phyloP scores from a whole-genome alignment of 2,329 filamentous ascomycete species.

The Truncatella angustata region DNA sequence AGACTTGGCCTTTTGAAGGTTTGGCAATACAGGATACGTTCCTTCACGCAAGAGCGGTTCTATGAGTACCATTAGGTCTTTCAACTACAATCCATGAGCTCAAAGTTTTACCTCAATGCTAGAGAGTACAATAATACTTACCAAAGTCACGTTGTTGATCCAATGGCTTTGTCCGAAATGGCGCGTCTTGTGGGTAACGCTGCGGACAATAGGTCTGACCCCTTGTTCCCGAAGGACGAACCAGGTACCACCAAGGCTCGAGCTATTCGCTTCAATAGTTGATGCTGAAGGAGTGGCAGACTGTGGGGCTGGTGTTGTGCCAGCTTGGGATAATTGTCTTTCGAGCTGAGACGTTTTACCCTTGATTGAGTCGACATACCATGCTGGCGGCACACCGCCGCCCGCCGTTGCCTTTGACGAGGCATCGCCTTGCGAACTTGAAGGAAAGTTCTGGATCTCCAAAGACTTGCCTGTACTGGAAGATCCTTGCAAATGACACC shows the following conservation, averaged over 20 bases:
- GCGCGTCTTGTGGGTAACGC: slow-evolving; percentile 52
- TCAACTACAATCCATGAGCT: not conserved
- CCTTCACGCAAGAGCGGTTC: not conserved
- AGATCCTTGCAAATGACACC: not conserved
- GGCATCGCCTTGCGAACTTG: too few species aligned
- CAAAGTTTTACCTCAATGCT: not conserved
- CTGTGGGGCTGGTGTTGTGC: slow-evolving; percentile 30
- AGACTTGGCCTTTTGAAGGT: slow-evolving; percentile 14
- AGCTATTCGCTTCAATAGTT: not conserved
- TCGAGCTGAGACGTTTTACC: slow-evolving; percentile 42
- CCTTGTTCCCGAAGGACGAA: not conserved
- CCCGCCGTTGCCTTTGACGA: too few species aligned
- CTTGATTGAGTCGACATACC: slow-evolving; percentile 36
- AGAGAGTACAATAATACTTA: slow-evolving; percentile 25
- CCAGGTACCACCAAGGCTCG: not conserved
- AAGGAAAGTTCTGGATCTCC: too few species aligned
- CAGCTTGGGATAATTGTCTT: slow-evolving; percentile 33
- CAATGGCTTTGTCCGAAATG: slow-evolving; percentile 58
- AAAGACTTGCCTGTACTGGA: not conserved
- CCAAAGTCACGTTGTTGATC: slow-evolving; percentile 47
- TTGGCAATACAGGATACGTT: not conserved
- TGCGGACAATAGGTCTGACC: slow-evolving; percentile 31
- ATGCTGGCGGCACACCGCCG: too few species aligned
- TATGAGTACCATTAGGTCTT: not conserved
- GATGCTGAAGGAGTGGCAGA: not conserved